A percentile compares a stretch with the other conserved stretches of the same genome.
Evolutionary conservation across 306 rosid species (phyloP).

Genomic region (Hippophae rhamnoides): DNA sequence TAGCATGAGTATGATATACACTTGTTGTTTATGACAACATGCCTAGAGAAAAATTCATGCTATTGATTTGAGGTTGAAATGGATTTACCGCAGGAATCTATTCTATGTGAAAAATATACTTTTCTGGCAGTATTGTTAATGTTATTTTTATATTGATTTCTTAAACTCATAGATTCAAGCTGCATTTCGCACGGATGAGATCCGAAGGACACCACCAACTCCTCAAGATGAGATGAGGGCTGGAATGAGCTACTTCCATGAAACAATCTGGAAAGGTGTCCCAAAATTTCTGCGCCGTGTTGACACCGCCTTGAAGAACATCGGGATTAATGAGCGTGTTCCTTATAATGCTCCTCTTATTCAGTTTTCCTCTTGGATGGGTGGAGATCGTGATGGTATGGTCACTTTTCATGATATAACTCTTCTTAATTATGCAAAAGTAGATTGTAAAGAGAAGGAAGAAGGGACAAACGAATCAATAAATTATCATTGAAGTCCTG

Average conservation of each 20-base stretch:
- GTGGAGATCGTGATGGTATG: conserved; percentile 99
- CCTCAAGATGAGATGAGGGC: conserved; percentile 98
- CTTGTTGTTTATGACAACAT: neutral
- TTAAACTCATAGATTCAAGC: conserved; percentile 70
- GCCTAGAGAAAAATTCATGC: neutral
- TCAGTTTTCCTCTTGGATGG: conserved; percentile 99
- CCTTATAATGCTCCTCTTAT: conserved; percentile 96
- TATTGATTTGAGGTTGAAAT: conserved; percentile 1
- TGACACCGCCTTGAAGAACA: conserved; percentile 89
- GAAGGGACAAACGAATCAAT: neutral
- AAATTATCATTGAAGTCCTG: neutral
- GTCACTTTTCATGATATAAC: conserved; percentile 7
- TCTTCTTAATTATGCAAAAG: neutral
- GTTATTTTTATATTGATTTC: conserved; percentile 8
- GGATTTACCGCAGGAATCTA: neutral
- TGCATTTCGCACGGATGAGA: conserved; percentile 96
- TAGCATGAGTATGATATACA: neutral
- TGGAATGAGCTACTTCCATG: conserved; percentile 99
- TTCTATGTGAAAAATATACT: neutral
- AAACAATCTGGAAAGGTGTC: conserved; percentile 94
- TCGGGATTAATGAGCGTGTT: conserved; percentile 82
- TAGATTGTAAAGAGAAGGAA: neutral
- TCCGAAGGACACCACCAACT: conserved; percentile 84
- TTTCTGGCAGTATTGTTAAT: conserved; percentile 9
- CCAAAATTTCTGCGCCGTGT: conserved; percentile 91